A percentile compares a stretch with the other conserved stretches of the same genome.
Evolutionary conservation across 805 yeast species (phyloP).

Genomic region (Saturnispora serradocipensis): DNA sequence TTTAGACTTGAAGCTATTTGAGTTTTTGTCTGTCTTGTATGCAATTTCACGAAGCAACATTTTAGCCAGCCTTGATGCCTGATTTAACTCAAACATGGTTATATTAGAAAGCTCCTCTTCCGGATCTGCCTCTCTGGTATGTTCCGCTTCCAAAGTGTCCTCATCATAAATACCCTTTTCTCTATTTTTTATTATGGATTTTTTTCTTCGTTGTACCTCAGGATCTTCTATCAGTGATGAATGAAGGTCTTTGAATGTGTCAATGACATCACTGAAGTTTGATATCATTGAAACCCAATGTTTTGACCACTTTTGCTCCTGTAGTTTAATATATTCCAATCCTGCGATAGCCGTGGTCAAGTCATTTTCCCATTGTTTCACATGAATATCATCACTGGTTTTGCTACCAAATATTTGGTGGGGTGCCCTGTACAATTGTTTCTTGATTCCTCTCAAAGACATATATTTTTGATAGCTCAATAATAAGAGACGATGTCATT

Average conservation of each 20-base stretch:
- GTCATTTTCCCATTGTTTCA: slow-evolving; percentile 37
- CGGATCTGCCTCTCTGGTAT: slow-evolving; percentile 13
- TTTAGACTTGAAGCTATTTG: slow-evolving; percentile 26
- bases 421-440: slow-evolving; percentile 30
- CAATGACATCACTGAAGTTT: slow-evolving; percentile 25
- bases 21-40: slow-evolving; percentile 15
- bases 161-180: slow-evolving; percentile 24
- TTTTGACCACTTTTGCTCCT: slow-evolving; percentile 23
- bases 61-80: slow-evolving; percentile 21
- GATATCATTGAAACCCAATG: slow-evolving; percentile 27
- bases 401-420: slow-evolving; percentile 28
- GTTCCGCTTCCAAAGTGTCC: background rate
- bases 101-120: slow-evolving; percentile 24
- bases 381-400: slow-evolving; percentile 31
- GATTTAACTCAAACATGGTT: slow-evolving; percentile 24
- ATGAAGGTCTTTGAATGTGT: slow-evolving; percentile 28
- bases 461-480: slow-evolving; percentile 9
- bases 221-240: slow-evolving; percentile 9
- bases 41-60: slow-evolving; percentile 20
- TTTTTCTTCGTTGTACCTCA: slow-evolving; percentile 15
- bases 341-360: slow-evolving; percentile 35
- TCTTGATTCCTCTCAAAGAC: slow-evolving; percentile 30
- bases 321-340: slow-evolving; percentile 30
- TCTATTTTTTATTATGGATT: slow-evolving; percentile 11
- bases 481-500: background rate